phyloP scores from a whole-genome alignment of 805 yeast species.

The Teunomyces stri region DNA sequence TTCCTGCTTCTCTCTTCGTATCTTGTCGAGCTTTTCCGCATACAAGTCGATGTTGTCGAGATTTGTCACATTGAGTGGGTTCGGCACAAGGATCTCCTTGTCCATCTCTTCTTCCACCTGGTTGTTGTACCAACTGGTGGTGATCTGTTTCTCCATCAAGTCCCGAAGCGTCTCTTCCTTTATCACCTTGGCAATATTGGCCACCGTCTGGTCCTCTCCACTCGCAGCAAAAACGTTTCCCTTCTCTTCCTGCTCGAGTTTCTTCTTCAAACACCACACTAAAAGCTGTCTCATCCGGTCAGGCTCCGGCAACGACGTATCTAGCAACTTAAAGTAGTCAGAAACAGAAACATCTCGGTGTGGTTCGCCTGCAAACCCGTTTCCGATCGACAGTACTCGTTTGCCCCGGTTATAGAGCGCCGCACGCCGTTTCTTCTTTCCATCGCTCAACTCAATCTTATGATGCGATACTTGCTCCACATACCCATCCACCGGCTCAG shows the following conservation, averaged over 20 bases:
- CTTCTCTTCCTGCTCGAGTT: slow-evolving; percentile 31
- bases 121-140: slow-evolving; percentile 66
- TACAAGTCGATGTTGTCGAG: slow-evolving; percentile 45
- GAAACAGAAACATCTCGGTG: slow-evolving; percentile 55
- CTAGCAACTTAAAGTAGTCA: slow-evolving; percentile 62
- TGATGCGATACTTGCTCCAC: slow-evolving; percentile 32
- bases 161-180: slow-evolving; percentile 62
- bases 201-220: slow-evolving; percentile 40
- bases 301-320: slow-evolving; percentile 64
- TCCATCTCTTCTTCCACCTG: slow-evolving; percentile 22
- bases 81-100: slow-evolving; percentile 46
- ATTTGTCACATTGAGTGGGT: slow-evolving; percentile 59
- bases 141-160: slow-evolving; percentile 55
- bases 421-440: slow-evolving; percentile 38
- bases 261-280: slow-evolving; percentile 63
- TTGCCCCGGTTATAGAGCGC: slow-evolving; percentile 64
- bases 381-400: slow-evolving; percentile 70
- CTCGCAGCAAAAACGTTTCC: slow-evolving; percentile 6
- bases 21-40: slow-evolving; percentile 39
- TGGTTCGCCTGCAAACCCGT: slow-evolving; percentile 66
- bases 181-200: slow-evolving; percentile 58
- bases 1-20: slow-evolving; percentile 45
- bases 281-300: slow-evolving; percentile 68
- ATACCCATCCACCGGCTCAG: slow-evolving; percentile 20
- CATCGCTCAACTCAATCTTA: slow-evolving; percentile 19